phyloP scores from a whole-genome alignment of 768 basidiomycete species.

The Mycena rebaudengoi region DNA sequence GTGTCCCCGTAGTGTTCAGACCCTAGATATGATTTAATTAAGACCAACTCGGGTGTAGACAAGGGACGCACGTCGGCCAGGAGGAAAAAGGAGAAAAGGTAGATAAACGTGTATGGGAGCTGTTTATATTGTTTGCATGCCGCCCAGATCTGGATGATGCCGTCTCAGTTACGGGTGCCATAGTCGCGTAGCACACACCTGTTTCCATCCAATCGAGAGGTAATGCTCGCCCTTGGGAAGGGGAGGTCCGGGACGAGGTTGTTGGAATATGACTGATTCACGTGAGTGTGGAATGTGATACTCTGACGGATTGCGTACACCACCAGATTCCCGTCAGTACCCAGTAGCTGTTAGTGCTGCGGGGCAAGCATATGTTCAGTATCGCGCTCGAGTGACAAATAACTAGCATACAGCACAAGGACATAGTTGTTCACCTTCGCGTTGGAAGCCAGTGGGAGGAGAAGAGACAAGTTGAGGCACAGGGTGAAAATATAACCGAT shows the following conservation, averaged over 20 bases:
- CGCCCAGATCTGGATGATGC: slow-evolving; percentile 69
- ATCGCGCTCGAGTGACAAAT: background rate
- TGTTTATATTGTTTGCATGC: slow-evolving; percentile 79
- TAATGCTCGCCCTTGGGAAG: slow-evolving; percentile 82
- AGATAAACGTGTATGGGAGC: slow-evolving; percentile 84
- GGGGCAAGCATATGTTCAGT: background rate
- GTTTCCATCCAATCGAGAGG: slow-evolving; percentile 87
- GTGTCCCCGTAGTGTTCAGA: slow-evolving; percentile 80
- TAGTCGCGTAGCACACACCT: slow-evolving; percentile 52
- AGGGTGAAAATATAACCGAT: slow-evolving; percentile 75
- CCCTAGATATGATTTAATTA: slow-evolving; percentile 54
- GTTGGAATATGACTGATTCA: slow-evolving; percentile 77
- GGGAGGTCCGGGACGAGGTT: slow-evolving; percentile 82
- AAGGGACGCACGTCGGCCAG: slow-evolving; percentile 68
- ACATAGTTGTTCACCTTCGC: slow-evolving; percentile 79
- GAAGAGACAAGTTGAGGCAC: slow-evolving; percentile 72
- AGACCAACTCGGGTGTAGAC: background rate
- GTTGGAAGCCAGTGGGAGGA: slow-evolving; percentile 68
- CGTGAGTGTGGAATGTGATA: background rate
- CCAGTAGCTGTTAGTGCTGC: slow-evolving; percentile 78
- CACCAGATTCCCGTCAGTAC: slow-evolving; percentile 87
- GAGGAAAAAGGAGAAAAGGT: slow-evolving; percentile 80
- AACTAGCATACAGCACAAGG: slow-evolving; percentile 64
- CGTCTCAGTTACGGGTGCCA: background rate
- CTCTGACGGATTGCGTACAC: slow-evolving; percentile 60